Percentiles rank a stretch among this genome's conserved stretches.
Evolutionary conservation across 2,329 filamentous ascomycete species (phyloP).

Genomic region (Chrysoporthe cubensis): DNA sequence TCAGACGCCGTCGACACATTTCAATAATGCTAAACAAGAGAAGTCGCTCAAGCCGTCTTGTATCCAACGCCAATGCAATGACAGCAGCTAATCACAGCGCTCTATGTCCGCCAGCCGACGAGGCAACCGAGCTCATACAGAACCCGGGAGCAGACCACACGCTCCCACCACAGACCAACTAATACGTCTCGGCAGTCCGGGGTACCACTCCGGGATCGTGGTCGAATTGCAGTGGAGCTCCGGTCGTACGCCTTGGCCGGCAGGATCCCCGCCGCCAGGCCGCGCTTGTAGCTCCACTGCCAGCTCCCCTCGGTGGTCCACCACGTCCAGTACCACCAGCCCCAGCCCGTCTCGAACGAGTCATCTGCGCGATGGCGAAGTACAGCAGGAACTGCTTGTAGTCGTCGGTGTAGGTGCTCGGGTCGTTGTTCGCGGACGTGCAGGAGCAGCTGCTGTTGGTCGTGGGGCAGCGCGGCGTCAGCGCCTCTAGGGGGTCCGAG

Average conservation of each 20-base stretch:
- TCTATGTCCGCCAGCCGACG: neutral
- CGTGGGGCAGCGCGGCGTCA: constrained; percentile 75
- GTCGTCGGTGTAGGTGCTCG: constrained; percentile 64
- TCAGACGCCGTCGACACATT: neutral
- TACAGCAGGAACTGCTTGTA: constrained; percentile 88
- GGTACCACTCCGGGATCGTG: constrained; percentile 57
- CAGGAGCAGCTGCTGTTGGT: constrained; percentile 72
- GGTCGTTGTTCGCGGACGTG: constrained; percentile 73
- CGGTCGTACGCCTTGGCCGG: constrained; percentile 74
- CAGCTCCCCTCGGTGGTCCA: constrained; percentile 52
- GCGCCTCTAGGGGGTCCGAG: constrained; percentile 56
- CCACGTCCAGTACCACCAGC: constrained; percentile 98
- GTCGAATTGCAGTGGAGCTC: constrained; percentile 64
- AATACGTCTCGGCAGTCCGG: constrained; percentile 56
- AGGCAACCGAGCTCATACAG: neutral
- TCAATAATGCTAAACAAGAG: neutral
- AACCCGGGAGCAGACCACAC: neutral
- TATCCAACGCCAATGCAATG: constrained; percentile 3
- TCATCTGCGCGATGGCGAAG: constrained; percentile 97
- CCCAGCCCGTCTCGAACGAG: constrained; percentile 89
- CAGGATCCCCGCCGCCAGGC: constrained; percentile 76
- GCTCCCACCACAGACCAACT: neutral
- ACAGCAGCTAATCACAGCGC: neutral
- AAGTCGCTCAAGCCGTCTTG: neutral
- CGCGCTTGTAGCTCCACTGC: constrained; percentile 92